Evolutionary conservation across 169 alveolate species (phyloP).

Genomic region (Eimeria necatrix): DNA sequence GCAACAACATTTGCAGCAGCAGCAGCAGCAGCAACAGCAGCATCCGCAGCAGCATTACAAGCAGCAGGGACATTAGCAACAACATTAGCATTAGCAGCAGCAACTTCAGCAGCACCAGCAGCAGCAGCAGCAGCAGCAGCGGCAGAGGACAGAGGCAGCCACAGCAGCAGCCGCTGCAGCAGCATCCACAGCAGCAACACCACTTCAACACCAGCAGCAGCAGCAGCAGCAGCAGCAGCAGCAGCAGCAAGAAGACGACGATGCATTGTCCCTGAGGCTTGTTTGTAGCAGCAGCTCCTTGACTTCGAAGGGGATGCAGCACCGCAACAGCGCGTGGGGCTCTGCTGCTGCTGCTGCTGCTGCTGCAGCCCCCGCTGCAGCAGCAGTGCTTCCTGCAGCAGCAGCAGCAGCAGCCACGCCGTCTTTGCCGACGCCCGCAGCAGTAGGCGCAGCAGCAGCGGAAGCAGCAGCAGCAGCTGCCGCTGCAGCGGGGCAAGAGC

Average conservation of each 20-base stretch:
- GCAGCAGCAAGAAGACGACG: background rate
- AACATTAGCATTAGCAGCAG: background rate
- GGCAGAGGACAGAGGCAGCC: no score
- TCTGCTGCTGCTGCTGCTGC: background rate
- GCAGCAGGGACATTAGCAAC: no score
- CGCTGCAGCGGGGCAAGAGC: background rate
- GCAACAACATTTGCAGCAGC: no score
- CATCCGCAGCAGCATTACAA: no score
- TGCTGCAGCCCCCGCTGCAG: background rate
- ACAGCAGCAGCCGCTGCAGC: no score
- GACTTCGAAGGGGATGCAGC: background rate
- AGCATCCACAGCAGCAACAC: no score
- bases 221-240: background rate
- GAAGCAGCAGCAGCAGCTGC: slow-evolving; percentile 43
- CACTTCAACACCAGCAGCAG: background rate
- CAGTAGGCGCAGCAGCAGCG: slow-evolving; percentile 19
- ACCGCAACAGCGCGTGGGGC: background rate
- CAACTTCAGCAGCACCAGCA: background rate
- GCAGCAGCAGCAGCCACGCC: slow-evolving; percentile 6
- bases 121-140: background rate
- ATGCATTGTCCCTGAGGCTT: background rate
- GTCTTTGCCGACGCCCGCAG: no score
- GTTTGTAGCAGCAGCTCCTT: background rate
- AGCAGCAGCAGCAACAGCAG: no score
- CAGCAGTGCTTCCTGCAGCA: background rate